Base-by-base conservation (phyloP, 805 yeast genomes). In the Torulaspora maleeae region DNA sequence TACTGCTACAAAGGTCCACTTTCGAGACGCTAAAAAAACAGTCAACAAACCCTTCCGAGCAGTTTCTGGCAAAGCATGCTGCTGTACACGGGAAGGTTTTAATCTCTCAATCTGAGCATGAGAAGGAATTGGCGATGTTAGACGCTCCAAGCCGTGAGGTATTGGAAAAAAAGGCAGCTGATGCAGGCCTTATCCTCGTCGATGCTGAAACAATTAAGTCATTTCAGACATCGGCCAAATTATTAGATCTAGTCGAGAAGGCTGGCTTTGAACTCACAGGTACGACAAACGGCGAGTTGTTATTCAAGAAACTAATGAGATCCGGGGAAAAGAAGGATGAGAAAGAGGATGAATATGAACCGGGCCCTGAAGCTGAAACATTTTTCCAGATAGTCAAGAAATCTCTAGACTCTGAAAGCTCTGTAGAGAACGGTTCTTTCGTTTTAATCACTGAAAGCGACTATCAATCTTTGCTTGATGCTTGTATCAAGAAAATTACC, bases 191-290 rank as follows among this genome's bases (percentile, higher is more conserved):
- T 11, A 27, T 29, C 2, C 38, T 48, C 12, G 17, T 48, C 5
- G 16, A 45, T n/a, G 27, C 25, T 1, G 48, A 44, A 3, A 66
- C 65, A 19, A 54, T 59, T 25, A 52, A 59, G 28, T 41, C 45
- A 1, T 40, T 66, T 32, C 49, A 56, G 24, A 20, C 50, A 1
- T 36, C 36, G 11, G 52, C 49, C 5, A 32, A 32, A 9, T 32
- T 32, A 4, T 11, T 15, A 32, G 16, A 32, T 3, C 1, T 32
- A 19, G 19, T 32, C 11, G 22, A 32, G 35, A 32, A 32, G 10
- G 17, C 35, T 8, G 35, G 35, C 13, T 32, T 32, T 7, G 22
- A 32, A 32, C 35, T 32, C 22, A 15, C 35, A 19, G 13, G 20
- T 9, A 32, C 20, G 35, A 22, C 19, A 16, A 19, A 32, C 4